Evolutionary conservation across 129 eudicot species (phyloP).

Genomic region (Gnaphalium uliginosum): DNA sequence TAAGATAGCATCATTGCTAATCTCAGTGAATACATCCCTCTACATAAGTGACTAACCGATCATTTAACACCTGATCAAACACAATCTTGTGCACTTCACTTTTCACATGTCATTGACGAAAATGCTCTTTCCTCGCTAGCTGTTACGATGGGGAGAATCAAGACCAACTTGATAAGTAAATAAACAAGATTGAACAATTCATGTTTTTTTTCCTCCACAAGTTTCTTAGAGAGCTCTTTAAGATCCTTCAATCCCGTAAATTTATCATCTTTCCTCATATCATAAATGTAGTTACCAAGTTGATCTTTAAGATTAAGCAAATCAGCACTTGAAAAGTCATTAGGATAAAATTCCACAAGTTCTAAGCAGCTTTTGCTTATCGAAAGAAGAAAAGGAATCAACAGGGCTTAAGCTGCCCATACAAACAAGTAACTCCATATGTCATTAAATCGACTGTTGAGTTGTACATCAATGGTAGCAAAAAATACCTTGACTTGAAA

Average conservation of each 20-base stretch:
- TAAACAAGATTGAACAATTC: conserved; percentile 16
- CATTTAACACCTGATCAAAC: conserved; percentile 8
- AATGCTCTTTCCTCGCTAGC: conserved; percentile 16
- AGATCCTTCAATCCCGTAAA: conserved; percentile 20
- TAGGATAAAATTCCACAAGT: conserved; percentile 12
- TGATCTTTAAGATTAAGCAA: conserved; percentile 8
- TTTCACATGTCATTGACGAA: conserved; percentile 1
- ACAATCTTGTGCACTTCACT: not conserved
- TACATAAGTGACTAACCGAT: conserved; percentile 22
- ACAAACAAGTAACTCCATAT: not conserved
- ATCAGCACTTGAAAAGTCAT: conserved; percentile 12
- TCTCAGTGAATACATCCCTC: not conserved
- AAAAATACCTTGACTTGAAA: conserved; percentile 3
- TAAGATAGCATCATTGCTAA: conserved; percentile 6
- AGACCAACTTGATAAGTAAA: conserved; percentile 15
- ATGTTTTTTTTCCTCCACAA: conserved; percentile 18
- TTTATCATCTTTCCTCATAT: conserved; percentile 5
- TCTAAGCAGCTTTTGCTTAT: conserved; percentile 16
- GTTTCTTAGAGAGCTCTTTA: conserved; percentile 17
- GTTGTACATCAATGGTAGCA: not conserved
- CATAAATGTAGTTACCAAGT: not conserved
- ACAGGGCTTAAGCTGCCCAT: not conserved
- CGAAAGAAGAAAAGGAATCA: not conserved
- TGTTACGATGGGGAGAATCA: conserved; percentile 13
- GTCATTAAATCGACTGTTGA: conserved; percentile 6